Base-by-base conservation (phyloP, 2,329 filamentous ascomycete species). In the Colletotrichum orbiculare region DNA sequence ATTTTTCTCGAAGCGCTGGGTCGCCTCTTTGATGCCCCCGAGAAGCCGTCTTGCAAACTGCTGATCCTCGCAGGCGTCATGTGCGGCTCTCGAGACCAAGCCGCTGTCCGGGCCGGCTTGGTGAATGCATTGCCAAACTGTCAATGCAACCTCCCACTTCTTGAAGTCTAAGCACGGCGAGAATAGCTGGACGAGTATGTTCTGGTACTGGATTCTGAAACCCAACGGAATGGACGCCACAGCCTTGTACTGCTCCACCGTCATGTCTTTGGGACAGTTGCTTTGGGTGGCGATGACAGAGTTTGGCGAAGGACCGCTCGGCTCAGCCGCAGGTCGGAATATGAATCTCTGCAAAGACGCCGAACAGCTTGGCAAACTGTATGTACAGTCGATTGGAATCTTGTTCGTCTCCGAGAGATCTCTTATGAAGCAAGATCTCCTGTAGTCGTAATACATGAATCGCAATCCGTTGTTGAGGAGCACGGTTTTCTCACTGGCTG, bases 171-270 rank as follows among this genome's bases (percentile, higher is more conserved):
- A 56, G 1, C 76, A 76, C 0, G 83, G 81, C 1, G 77, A 74
- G 0, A 74, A 72, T 3, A 90, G 72, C 68, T 89, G 82, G 1
- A 77, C 70, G 0, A 87, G 70, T 3, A 90, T 81, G 57, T 88
- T 89, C 8, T 77, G 69, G 83, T 86, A 90, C 54, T 87, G 84
- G 8, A 88, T 73, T 1, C 73, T 70, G 15, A 77, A 63, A 0
- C 86, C 86, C 2, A 82, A 70, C 0, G 83, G 79, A 3, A 90
- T 67, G 0, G 79, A 71, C 0, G 78, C 77, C n/a, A 89, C 80
- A 0, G 81, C 76, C 54, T 85, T 83, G 70, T 81, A 89, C 57
- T 91, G 86, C 0, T 83, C 80, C 0, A 87, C 63, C 0, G 82
- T 77, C 60, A 91, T 75, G 25, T 80, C 69, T 0, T 60, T 10